phyloP scores from a whole-genome alignment of 139 green algal genomes.

The Chlorella sp. region DNA sequence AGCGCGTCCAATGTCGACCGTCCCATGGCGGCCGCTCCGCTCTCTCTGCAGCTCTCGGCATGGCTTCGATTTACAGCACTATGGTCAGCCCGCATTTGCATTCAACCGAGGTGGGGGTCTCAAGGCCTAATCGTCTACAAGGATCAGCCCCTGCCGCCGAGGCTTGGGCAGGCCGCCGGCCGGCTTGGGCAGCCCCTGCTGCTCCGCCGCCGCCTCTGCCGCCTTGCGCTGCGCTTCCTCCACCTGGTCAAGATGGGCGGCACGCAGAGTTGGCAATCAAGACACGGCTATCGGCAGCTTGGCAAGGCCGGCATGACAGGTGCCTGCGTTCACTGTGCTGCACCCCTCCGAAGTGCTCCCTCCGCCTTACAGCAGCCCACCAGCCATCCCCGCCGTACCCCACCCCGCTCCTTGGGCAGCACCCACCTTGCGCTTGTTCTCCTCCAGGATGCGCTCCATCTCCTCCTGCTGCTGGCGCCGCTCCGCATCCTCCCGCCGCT shows the following conservation, averaged over 20 bases:
- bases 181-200: slow-evolving; percentile 4
- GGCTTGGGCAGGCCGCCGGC: background rate
- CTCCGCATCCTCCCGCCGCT: slow-evolving; percentile 56
- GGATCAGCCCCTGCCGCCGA: slow-evolving; percentile 20
- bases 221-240: slow-evolving; percentile 56
- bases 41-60: no score
- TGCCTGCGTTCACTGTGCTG: no score
- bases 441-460: slow-evolving; percentile 54
- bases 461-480: slow-evolving; percentile 47
- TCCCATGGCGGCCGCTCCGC: no score
- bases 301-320: no score
- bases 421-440: slow-evolving; percentile 54
- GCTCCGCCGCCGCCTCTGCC: slow-evolving; percentile 39
- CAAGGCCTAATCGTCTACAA: slow-evolving; percentile 23
- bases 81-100: no score
- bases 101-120: no score
- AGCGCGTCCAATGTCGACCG: no score
- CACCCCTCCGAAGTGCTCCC: no score
- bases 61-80: no score
- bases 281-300: no score
- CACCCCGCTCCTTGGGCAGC: background rate
- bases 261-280: no score
- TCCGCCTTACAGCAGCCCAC: background rate
- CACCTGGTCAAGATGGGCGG: slow-evolving; percentile 52
- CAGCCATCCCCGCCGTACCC: background rate